Evolutionary conservation across 257 asterid genomes (phyloP), one percentile per base, ranked within the genome.

Genomic region (Solanum lycopersicoides): DNA sequence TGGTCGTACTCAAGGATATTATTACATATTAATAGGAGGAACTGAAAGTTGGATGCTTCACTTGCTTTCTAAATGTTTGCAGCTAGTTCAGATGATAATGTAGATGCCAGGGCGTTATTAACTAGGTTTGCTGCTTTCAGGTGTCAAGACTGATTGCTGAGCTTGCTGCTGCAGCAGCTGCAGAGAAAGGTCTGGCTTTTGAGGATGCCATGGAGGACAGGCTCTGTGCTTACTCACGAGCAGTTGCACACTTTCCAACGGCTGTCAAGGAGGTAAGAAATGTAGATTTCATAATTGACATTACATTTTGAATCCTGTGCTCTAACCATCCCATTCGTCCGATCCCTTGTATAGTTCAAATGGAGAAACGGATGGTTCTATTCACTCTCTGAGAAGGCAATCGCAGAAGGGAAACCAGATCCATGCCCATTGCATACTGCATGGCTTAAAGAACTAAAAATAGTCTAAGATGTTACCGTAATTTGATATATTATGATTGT

Each of bases 341-440:
- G 20, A 82, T 87, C 83, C 50, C 88, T 21, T 1, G 84, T 88
- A 89, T 94, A 95, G 99, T 97, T 95, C 88, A 95, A 95, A 86
- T 97, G 99, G 99, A 93, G 99, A 91, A 95, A 97, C 45, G 99
- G 98, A 16, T 97, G 99, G 98, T 95, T 97, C 91, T 94, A 97
- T 90, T 93, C 97, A 74, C 95, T 95, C 30, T 91, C 99, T 2
- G 96, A 95, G 88, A 97, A 95, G 88, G 99, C 99, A 50, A 89
- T 93, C 83, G 93, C 93, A 28, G 88, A 91, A 91, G 99, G 99
- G 74, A 94, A 93, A 89, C 94, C 89, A 5, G 99, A 97, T 91
- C 99, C 99, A 41, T 97, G 98, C 92, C 97, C 98, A 41, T 87
- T 97, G 44, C 99, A 97, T 91, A 92, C 99, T 41, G 92, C 95